These are phyloP conservation scores for Vitis rotundifolia DNA, from an alignment of 164 flowering plant species.

Conservation along the genomic window DNA sequence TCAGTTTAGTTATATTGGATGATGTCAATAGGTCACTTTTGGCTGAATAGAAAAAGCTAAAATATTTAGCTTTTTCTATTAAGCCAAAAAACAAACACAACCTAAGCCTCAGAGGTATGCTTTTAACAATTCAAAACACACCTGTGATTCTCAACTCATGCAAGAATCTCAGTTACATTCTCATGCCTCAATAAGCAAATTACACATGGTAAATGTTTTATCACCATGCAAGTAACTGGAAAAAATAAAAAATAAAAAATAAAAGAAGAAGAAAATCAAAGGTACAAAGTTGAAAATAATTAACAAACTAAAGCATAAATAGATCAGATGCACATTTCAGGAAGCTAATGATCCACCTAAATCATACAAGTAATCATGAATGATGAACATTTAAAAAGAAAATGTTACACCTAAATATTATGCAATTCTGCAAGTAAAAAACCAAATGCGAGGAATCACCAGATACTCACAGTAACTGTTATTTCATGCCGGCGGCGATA, in stretches of 20 bases:
- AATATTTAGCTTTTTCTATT: no score
- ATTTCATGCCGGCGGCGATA: slow-evolving; percentile 83
- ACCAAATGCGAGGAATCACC: neutral
- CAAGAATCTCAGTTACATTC: neutral
- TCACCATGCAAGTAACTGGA: neutral
- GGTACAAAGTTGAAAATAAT: neutral
- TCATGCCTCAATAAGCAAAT: neutral
- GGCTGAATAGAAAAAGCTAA: no score
- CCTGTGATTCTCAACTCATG: neutral
- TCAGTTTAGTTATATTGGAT: no score
- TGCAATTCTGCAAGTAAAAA: neutral
- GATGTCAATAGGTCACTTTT: no score
- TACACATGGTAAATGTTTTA: neutral
- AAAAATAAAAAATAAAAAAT: neutral
- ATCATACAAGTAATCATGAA: no score
- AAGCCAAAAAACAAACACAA: no score
- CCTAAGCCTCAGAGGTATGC: no score
- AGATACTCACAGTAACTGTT: slow-evolving; percentile 58
- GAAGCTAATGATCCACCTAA: no score
- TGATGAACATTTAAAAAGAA: no score
- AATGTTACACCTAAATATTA: no score
- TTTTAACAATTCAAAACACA: no score
- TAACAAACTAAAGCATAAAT: neutral
- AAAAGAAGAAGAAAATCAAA: neutral
- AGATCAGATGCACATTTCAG: no score